Conservation (phyloP, 2,329 filamentous ascomycete genomes). For the Diaporthe citriasiana region DNA sequence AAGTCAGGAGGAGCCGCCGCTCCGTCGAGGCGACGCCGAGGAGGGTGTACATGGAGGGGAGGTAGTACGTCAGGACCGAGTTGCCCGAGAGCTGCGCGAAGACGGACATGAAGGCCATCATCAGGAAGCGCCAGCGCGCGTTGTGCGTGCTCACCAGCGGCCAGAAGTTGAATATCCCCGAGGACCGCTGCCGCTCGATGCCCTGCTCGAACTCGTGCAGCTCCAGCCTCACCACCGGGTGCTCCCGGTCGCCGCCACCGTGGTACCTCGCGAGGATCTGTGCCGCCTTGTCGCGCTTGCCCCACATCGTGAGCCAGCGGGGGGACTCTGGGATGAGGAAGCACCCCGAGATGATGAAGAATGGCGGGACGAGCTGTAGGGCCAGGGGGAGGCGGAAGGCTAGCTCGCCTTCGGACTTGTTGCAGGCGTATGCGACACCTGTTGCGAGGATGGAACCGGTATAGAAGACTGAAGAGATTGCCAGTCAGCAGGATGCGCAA, state of each 20-base stretch:
- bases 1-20: slow-evolving; percentile 35
- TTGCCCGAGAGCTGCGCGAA: slow-evolving; percentile 38
- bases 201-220: slow-evolving; percentile 56
- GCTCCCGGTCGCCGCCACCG: slow-evolving; percentile 50
- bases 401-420: slow-evolving; percentile 44
- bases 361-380: slow-evolving; percentile 56
- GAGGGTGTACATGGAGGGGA: slow-evolving; percentile 43
- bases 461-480: slow-evolving; percentile 49
- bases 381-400: slow-evolving; percentile 54
- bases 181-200: slow-evolving; percentile 50
- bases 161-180: slow-evolving; percentile 48
- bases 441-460: slow-evolving; percentile 59
- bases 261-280: slow-evolving; percentile 53
- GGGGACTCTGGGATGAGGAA: slow-evolving; percentile 59
- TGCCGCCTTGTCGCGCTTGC: slow-evolving; percentile 53
- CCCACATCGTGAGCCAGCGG: slow-evolving; percentile 57
- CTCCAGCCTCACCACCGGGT: slow-evolving; percentile 57
- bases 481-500: not conserved
- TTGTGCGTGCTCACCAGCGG: slow-evolving; percentile 47
- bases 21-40: slow-evolving; percentile 43
- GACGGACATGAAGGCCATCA: slow-evolving; percentile 40
- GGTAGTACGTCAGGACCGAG: slow-evolving; percentile 42
- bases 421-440: slow-evolving; percentile 51
- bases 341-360: slow-evolving; percentile 52
- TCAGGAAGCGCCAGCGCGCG: slow-evolving; percentile 45